Percentiles rank a stretch among this genome's conserved stretches.
These are phyloP conservation scores for Stemphylium beticola DNA, from an alignment of 2,329 filamentous ascomycete genomes.

Conservation along the genomic window DNA sequence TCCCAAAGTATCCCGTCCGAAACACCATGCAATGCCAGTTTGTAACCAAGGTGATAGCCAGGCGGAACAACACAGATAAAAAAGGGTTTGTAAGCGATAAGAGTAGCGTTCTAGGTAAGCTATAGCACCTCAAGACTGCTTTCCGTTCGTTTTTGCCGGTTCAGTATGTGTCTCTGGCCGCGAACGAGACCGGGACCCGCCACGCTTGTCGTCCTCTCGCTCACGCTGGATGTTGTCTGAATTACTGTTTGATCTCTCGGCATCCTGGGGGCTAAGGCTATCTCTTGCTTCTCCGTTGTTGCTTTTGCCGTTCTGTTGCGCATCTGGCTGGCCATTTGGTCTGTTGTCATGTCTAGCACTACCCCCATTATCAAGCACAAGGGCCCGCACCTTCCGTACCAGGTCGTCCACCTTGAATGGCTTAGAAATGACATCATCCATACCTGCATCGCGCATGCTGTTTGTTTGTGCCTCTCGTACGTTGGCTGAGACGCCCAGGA, in stretches of 20 bases:
- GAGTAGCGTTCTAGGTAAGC: no score
- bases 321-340: background rate
- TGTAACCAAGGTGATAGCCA: background rate
- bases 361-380: conserved; percentile 22
- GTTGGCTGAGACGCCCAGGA: conserved; percentile 50
- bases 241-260: background rate
- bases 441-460: conserved; percentile 45
- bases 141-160: background rate
- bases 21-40: conserved; percentile 13
- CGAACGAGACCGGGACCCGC: conserved; percentile 15
- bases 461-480: conserved; percentile 45
- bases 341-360: conserved; percentile 12
- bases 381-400: conserved; percentile 34
- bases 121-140: background rate
- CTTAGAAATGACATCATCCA: conserved; percentile 50
- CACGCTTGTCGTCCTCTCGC: conserved; percentile 8
- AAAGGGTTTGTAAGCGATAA: background rate
- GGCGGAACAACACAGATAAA: background rate
- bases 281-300: background rate
- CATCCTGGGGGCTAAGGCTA: background rate
- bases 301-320: background rate
- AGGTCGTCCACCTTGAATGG: conserved; percentile 48
- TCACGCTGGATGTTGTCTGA: background rate
- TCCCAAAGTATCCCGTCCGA: background rate
- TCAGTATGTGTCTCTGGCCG: background rate